Evolutionary conservation across 345 rosid species (phyloP), one percentile per base, ranked within the genome.

Genomic region (Citrus medica): DNA sequence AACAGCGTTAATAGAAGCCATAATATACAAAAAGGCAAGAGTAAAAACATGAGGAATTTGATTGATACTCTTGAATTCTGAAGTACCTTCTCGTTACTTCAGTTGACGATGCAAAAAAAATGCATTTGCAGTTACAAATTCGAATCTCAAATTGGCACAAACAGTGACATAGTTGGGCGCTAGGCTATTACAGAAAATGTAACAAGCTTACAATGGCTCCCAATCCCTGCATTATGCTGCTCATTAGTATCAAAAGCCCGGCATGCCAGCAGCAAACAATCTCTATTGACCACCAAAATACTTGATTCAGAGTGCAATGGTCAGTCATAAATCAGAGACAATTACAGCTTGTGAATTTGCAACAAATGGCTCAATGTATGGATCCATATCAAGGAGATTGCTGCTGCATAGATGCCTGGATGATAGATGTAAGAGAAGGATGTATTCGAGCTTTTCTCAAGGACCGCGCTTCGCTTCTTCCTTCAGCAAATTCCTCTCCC

Each of bases 341-440:
- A 12, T 16, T 10, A 27, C 30, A 53, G 17, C 9, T 71, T 19
- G 74, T 48, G 73, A 67, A 63, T 76, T 48, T 56, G 35, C 51
- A 9, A 55, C 53, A 63, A 19, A 68, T n/a, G 40, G 33, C 48
- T 38, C 75, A 28, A 12, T 38, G 48, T 64, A 61, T 28, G 56
- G 76, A 51, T n/a, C 61, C 6, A 46, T 66, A 8, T 35, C 48
- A 66, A 32, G 46, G 25, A 25, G 30, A 76, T 28, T 81, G 63
- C 69, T 56, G 82, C 66, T 77, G 81, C 64, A 13, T 21, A 27
- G 93, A 90, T 35, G 91, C 96, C 81, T 85, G 89, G 79, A 92
- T 86, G 56, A 95, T 67, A 32, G 99, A 95, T 80, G 99, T 95
- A 38, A 95, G 94, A 3, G 97, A 93, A 0, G 99, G 97, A 69